Evolutionary conservation across 768 basidiomycete species (phyloP), one percentile per base, ranked within the genome.

Genomic region (Mycena vitilis): DNA sequence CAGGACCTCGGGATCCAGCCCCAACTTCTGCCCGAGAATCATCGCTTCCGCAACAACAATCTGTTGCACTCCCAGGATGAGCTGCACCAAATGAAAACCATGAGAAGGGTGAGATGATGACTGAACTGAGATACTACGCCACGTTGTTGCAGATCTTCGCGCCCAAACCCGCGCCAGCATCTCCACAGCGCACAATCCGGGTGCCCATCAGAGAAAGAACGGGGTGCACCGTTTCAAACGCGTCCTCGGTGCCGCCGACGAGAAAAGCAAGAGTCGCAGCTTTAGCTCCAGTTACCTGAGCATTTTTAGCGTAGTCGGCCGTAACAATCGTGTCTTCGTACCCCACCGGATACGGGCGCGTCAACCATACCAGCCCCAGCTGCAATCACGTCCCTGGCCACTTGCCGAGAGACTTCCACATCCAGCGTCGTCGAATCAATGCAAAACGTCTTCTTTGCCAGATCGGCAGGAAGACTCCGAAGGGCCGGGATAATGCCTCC

Each of bases 401-500:
- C 88, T 37, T 85, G 78, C 48, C 88, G 88, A 0, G 95, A 91
- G 11, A 92, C 88, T 9, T 82, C 82, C 8, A 96, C 91, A 73
- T 97, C 95, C 45, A 96, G 83, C 0, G 96, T 97, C 11, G 96
- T 98, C 10, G 93, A 95, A 78, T 98, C 96, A 59, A 98, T 93
- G 71, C 90, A 89, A 13, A 97, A 76, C 0, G 92, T 91, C 13
- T 77, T 71, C 63, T 73, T 72, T 44, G 79, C 78, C 25, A 74
- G 70, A 36, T 79, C 76, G 37, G 78, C 63, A 16, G 84, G 81
- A 45, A 95, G 74, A 20, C 78, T 81, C 59, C 80, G 81, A 55
- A 97, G 80, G 0, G 88, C 85, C 5, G 91, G 85, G 64, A 94
- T 81, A 60, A 96, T 88, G 0, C 90, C 90, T n/a, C 81, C 80